phyloP scores from a whole-genome alignment of 495 filamentous ascomycete genomes.

The Tuber aestivum region DNA sequence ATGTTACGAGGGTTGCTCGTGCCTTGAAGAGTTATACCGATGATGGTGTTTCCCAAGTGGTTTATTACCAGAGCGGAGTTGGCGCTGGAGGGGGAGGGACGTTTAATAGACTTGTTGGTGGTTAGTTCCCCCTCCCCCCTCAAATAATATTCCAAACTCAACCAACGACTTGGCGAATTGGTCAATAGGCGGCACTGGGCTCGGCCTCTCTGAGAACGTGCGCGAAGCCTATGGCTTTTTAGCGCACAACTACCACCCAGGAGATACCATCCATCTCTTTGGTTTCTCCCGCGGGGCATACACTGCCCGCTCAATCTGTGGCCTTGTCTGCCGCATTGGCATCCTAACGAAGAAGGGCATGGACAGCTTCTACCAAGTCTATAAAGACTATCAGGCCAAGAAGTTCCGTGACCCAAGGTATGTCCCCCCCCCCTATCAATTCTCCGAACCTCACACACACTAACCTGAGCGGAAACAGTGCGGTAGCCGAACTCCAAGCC shows the following conservation, averaged over 20 bases:
- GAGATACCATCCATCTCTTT: conserved; percentile 64
- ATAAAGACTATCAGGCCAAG: conserved; percentile 45
- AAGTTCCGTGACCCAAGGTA: conserved; percentile 22
- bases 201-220: conserved; percentile 49
- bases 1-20: conserved; percentile 51
- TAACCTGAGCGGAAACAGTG: neutral
- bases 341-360: conserved; percentile 61
- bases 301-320: conserved; percentile 60
- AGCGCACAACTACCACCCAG: conserved; percentile 59
- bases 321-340: conserved; percentile 57
- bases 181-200: conserved; percentile 21
- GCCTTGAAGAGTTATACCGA: conserved; percentile 43
- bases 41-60: conserved; percentile 45
- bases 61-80: conserved; percentile 53
- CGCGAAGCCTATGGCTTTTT: conserved; percentile 65
- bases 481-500: conserved; percentile 16
- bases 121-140: conserved; percentile 29
- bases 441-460: no score
- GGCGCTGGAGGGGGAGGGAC: conserved; percentile 49
- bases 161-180: neutral
- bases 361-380: conserved; percentile 59
- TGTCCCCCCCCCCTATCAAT: neutral
- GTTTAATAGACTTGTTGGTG: conserved; percentile 48
- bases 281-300: conserved; percentile 70
- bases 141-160: neutral